Conservation (phyloP, 2,329 filamentous ascomycete species). For the Ophiosphaerella herpotricha region DNA sequence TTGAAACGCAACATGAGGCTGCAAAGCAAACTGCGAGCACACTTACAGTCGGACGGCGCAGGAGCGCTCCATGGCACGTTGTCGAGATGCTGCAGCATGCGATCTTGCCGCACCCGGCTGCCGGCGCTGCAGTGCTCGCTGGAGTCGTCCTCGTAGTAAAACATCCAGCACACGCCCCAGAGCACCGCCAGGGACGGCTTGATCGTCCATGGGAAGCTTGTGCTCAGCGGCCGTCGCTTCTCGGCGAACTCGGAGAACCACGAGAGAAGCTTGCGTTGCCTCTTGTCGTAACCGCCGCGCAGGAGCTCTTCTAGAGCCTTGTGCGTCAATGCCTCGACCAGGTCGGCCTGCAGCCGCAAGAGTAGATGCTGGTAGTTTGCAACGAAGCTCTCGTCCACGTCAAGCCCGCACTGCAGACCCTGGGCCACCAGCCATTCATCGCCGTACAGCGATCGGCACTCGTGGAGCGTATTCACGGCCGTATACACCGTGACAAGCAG, state of each 20-base stretch:
- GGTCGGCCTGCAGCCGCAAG: slow-evolving; percentile 42
- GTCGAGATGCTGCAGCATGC: slow-evolving; percentile 34
- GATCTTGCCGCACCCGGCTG: slow-evolving; percentile 26
- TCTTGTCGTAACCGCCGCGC: slow-evolving; percentile 37
- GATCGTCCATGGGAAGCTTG: slow-evolving; percentile 51
- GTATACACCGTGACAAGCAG: slow-evolving; percentile 37
- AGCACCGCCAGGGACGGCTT: slow-evolving; percentile 50
- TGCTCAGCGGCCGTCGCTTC: slow-evolving; percentile 46
- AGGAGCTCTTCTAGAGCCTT: slow-evolving; percentile 37
- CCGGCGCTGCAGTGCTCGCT: slow-evolving; percentile 16
- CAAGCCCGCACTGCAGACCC: slow-evolving; percentile 33
- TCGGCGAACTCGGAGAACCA: slow-evolving; percentile 51
- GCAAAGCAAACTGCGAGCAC: slow-evolving; percentile 18
- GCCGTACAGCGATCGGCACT: slow-evolving; percentile 30
- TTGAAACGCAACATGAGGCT: slow-evolving; percentile 22
- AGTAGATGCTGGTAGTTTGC: slow-evolving; percentile 53
- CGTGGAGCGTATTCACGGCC: slow-evolving; percentile 35
- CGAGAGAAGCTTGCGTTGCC: slow-evolving; percentile 35
- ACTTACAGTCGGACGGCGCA: slow-evolving; percentile 43
- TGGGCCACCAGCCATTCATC: slow-evolving; percentile 39
- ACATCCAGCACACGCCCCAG: slow-evolving; percentile 53
- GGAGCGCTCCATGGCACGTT: slow-evolving; percentile 27
- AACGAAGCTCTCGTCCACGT: slow-evolving; percentile 43
- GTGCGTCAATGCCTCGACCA: slow-evolving; percentile 37
- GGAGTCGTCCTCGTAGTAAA: slow-evolving; percentile 26